Base-by-base conservation (phyloP, 139 green algal genomes). In the Raphidocelis subcapitata region DNA sequence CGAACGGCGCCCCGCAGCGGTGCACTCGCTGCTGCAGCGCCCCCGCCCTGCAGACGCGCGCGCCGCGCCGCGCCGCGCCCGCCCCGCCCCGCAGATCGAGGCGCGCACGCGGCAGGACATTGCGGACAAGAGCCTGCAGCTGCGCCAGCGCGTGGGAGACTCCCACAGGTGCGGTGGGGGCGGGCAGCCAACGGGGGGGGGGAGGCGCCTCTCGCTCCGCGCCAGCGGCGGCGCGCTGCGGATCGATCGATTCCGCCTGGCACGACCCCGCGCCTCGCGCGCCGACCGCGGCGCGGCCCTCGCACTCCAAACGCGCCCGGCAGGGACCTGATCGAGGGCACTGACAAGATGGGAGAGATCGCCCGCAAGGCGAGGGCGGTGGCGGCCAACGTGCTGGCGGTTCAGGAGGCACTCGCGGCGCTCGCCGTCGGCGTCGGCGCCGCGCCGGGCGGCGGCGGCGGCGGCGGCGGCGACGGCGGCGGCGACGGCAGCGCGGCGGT, bases 261-360 rank as follows among this genome's bases (percentile, higher is more conserved):
- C 41, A 49, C 41, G 12, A 8, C 8, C 41, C 41, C 8, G 41
- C 41, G 8, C 41, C 41, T 49, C 12, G 41, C 41, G 12, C 8
- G 41, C 12, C 41, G 12, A 8, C 41, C 8, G 41, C 41, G 12
- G 8, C 41, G 8, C 41, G 8, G 41, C 41, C 41, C 8, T 49
- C 41, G 41, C 41, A 8, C 41, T 49, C 41, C 41, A 8, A 49
- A 49, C 41, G 31, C 3, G 0, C n/a, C 15, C 16, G 82, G 75
- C 80, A 95, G 92, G 65, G 92, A 98, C 65, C 82, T 98, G 21
- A 98, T 98, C 52, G 88, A 93, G 51, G 95, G 86, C 47, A 90
- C 94, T 0, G 94, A 98, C 84, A 96, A 87, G 32, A 96, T 98
- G 23, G 66, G 96, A 0, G 72, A 75, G 14, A 97, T 98, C 54